Evolutionary conservation across 306 rosid species (phyloP).

Genomic region (Echinosophora koreensis): DNA sequence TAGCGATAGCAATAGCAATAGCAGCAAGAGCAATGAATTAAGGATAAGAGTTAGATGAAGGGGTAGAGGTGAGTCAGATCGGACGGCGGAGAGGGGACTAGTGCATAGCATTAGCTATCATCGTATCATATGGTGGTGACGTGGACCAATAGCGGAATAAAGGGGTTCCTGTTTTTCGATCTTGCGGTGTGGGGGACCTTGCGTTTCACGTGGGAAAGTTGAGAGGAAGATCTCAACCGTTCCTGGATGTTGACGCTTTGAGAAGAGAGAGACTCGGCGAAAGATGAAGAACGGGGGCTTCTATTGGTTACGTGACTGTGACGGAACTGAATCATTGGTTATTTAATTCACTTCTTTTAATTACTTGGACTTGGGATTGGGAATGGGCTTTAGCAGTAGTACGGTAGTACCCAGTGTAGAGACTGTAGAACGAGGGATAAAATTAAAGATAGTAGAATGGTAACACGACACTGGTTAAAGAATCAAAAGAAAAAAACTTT

Average conservation of each 20-base stretch:
- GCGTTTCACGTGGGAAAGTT: slow-evolving; percentile 50
- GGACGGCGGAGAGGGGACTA: slow-evolving; percentile 41
- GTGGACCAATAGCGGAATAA: slow-evolving; percentile 2
- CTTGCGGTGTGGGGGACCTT: not conserved
- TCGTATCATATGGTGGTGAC: slow-evolving; percentile 48
- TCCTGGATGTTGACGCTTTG: not conserved
- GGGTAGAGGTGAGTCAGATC: slow-evolving; percentile 50
- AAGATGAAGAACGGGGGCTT: not conserved
- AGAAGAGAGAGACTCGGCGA: too few species aligned
- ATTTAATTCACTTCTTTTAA: too few species aligned
- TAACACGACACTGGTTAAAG: too few species aligned
- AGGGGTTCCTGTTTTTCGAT: not conserved
- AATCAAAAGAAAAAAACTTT: too few species aligned
- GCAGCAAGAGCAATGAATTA: not conserved
- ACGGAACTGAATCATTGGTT: not conserved
- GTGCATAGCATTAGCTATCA: slow-evolving; percentile 43
- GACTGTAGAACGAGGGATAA: too few species aligned
- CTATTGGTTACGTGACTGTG: not conserved
- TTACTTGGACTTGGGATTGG: too few species aligned
- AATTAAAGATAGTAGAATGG: too few species aligned
- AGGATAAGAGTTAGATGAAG: slow-evolving; percentile 63
- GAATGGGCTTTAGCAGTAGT: too few species aligned
- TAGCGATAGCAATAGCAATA: not conserved
- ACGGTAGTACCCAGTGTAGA: too few species aligned
- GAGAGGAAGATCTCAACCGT: not conserved